Evolutionary conservation across 1,139 yeast species (phyloP).

Genomic region (Candida sojae): DNA sequence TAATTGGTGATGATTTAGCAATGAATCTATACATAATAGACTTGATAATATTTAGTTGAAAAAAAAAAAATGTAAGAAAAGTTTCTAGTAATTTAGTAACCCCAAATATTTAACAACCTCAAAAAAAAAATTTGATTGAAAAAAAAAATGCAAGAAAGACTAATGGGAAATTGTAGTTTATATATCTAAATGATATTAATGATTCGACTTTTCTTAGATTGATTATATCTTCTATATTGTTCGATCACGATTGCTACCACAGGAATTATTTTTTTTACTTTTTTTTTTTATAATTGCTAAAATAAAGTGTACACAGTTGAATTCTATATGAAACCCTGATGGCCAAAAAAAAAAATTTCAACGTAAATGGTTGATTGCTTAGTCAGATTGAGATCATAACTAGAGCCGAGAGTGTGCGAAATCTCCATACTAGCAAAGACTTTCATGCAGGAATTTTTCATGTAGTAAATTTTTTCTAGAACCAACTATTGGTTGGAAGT

Average conservation of each 20-base stretch:
- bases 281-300: background rate
- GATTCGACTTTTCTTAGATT: background rate
- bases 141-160: background rate
- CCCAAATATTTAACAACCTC: too few relatives aligned
- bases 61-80: background rate
- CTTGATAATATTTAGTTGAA: background rate
- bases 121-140: too few relatives aligned
- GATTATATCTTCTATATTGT: background rate
- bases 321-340: background rate
- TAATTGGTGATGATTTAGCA: conserved; percentile 10
- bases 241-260: background rate
- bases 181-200: background rate
- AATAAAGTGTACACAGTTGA: background rate
- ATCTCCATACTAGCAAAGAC: background rate
- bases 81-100: background rate
- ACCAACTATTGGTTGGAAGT: background rate
- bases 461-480: background rate
- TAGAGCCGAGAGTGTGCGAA: background rate
- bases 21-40: conserved; percentile 14
- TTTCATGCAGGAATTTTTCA: background rate
- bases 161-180: background rate
- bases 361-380: background rate
- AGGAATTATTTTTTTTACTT: too few relatives aligned
- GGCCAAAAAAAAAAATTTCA: background rate
- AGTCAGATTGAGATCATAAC: background rate